Evolutionary conservation across 306 rosid species (phyloP), one percentile per base, ranked within the genome.

Genomic region (Vigna angularis): DNA sequence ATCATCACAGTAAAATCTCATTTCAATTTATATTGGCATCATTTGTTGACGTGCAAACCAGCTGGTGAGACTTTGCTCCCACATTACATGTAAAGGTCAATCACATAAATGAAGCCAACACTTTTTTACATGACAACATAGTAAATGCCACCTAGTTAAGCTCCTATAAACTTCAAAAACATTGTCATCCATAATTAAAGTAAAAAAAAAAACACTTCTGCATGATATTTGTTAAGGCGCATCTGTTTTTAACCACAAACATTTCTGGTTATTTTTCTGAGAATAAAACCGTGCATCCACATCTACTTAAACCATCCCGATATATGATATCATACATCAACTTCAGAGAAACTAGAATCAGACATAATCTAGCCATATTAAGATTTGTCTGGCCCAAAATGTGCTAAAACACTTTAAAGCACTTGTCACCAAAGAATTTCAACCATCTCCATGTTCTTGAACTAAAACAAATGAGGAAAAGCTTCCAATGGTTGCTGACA

Each of bases 1-100:
- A 52, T 74, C 44, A 61, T 45, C 70, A 78, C 7, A 83, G 24
- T 26, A 67, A 7, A 77, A 42, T 40, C 70, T 50, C 9, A 12
- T 45, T 34, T 59, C 10, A 69, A 10, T 34, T 64, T 68, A 48
- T 65, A 66, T 30, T 45, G 6, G 18, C 67, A 30, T 15, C 4
- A 5, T 7, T 58, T 26, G 40, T 0, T 3, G 65, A 26, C 40
- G 13, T 58, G n/a, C 38, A 58, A 20, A 56, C 34, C 34, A 30
- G 5, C 4, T 30, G 32, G 63, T 56, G 16, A 58, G 1, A 26
- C 64, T 24, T 58, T 58, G 38, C 64, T 58, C 17, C 38, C 64
- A 22, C 66, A 13, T 24, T 28, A 59, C 17, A 13, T 12, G 57
- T 24, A 50, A 72, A 50, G 26, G 18, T 32, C 73, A 51, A 84